A percentile compares a stretch with the other conserved stretches of the same genome.
These are phyloP conservation scores for Talaromyces stipitatus DNA, from an alignment of 495 filamentous ascomycete species.

Conservation along the genomic window DNA sequence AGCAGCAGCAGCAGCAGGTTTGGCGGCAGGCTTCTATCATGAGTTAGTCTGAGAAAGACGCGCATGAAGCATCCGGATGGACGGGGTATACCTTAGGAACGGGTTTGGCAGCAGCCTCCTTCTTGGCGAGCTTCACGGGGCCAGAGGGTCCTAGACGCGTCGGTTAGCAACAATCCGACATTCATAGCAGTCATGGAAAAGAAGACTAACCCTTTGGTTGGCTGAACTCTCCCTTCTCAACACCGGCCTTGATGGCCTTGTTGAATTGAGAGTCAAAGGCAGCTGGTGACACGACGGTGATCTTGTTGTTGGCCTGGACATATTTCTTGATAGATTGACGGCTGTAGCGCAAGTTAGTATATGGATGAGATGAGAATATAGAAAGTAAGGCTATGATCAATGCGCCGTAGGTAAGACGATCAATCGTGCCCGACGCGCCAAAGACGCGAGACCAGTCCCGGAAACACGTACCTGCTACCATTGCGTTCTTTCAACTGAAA, in stretches of 20 bases:
- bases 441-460: not conserved
- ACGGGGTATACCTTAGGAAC: conserved; percentile 22
- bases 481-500: conserved; percentile 58
- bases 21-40: conserved; percentile 20
- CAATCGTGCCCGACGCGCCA: not conserved
- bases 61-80: not conserved
- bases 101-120: conserved; percentile 51
- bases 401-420: not conserved
- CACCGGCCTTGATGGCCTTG: conserved; percentile 80
- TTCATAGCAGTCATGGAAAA: not conserved
- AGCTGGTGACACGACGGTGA: conserved; percentile 55
- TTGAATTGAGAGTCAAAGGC: conserved; percentile 92
- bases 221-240: conserved; percentile 80
- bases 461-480: conserved; percentile 50
- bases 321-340: conserved; percentile 98
- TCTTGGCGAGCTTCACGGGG: conserved; percentile 94
- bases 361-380: not conserved
- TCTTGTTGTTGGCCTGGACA: conserved; percentile 89
- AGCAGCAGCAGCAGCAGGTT: conserved; percentile 38
- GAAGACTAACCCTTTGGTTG: conserved; percentile 84
- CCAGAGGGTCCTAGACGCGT: conserved; percentile 72
- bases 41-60: not conserved
- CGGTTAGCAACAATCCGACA: conserved; percentile 18
- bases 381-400: conserved; percentile 1
- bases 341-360: conserved; percentile 38